Percentiles rank a stretch among this genome's conserved stretches.
These are phyloP conservation scores for Datisca glomerata DNA, from an alignment of 306 rosid genomes.

Conservation along the genomic window DNA sequence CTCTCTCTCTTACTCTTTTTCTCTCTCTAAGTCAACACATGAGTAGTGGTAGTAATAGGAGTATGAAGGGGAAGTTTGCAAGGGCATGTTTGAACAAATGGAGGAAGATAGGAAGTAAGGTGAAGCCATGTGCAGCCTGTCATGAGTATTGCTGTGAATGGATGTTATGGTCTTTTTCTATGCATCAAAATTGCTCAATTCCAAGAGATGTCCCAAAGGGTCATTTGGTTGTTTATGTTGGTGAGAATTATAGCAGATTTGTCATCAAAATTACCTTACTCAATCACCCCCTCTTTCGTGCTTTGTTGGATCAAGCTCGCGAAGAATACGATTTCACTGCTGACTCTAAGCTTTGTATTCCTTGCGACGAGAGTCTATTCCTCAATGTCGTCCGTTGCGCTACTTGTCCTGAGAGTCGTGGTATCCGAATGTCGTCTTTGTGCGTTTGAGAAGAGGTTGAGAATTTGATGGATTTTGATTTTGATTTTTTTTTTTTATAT, in stretches of 20 bases:
- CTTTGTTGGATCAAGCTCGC: slow-evolving; percentile 72
- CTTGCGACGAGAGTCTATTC: slow-evolving; percentile 72
- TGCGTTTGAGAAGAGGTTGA: slow-evolving; percentile 21
- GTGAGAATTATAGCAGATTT: slow-evolving; percentile 61
- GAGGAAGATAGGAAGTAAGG: slow-evolving; percentile 50
- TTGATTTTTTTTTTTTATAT: slow-evolving; percentile 17
- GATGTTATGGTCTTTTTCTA: slow-evolving; percentile 33
- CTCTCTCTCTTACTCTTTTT: slow-evolving; percentile 10
- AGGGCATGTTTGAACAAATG: slow-evolving; percentile 61
- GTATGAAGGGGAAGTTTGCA: slow-evolving; percentile 29
- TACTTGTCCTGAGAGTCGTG: slow-evolving; percentile 26
- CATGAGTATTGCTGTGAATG: slow-evolving; percentile 40
- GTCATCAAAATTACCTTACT: slow-evolving; percentile 56
- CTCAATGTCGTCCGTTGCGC: slow-evolving; percentile 52
- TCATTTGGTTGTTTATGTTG: slow-evolving; percentile 81
- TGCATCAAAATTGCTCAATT: slow-evolving; percentile 36
- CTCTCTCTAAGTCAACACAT: slow-evolving; percentile 1
- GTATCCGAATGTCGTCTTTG: slow-evolving; percentile 9
- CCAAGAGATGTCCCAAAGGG: slow-evolving; percentile 96
- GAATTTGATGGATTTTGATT: slow-evolving; percentile 12
- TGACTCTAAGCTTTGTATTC: slow-evolving; percentile 62
- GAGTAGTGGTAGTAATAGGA: slow-evolving; percentile 3
- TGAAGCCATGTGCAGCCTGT: slow-evolving; percentile 34
- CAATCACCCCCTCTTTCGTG: slow-evolving; percentile 75
- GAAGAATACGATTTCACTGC: slow-evolving; percentile 69